A percentile compares a stretch with the other conserved stretches of the same genome.
Conservation (phyloP, 2,329 filamentous ascomycete genomes). For the Phyllachora maydis region DNA sequence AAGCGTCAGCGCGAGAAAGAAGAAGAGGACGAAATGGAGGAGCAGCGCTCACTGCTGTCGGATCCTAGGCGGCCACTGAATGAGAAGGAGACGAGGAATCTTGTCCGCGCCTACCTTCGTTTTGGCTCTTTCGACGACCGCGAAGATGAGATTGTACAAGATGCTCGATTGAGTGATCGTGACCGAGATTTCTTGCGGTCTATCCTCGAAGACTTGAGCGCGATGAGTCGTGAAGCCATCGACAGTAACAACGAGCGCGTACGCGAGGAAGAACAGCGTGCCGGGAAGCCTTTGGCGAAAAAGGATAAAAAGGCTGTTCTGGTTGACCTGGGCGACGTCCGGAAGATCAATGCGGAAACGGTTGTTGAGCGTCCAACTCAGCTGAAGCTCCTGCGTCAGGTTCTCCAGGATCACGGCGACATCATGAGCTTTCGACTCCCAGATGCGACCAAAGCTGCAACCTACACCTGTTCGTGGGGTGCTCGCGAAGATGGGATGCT, state of each 20-base stretch:
- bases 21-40: constrained; percentile 55
- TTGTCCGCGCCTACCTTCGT: constrained; percentile 76
- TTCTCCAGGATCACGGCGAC: constrained; percentile 45
- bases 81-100: constrained; percentile 82
- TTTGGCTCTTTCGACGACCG: constrained; percentile 84
- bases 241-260: constrained; percentile 50
- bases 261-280: constrained; percentile 62
- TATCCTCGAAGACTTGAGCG: constrained; percentile 56
- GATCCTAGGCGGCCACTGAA: constrained; percentile 81
- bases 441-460: constrained; percentile 79
- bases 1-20: constrained; percentile 43
- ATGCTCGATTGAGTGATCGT: constrained; percentile 66
- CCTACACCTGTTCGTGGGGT: constrained; percentile 85
- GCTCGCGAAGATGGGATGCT: constrained; percentile 93
- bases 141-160: constrained; percentile 66
- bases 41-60: constrained; percentile 48
- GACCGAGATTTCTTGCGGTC: constrained; percentile 61
- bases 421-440: constrained; percentile 67
- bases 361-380: constrained; percentile 81
- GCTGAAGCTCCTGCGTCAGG: constrained; percentile 62
- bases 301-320: constrained; percentile 95
- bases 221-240: constrained; percentile 32
- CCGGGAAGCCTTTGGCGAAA: constrained; percentile 70
- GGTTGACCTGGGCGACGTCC: constrained; percentile 84
- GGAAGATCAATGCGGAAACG: constrained; percentile 90